Evolutionary conservation across 2,329 filamentous ascomycete species (phyloP).

Genomic region (Cytospora leucostoma): DNA sequence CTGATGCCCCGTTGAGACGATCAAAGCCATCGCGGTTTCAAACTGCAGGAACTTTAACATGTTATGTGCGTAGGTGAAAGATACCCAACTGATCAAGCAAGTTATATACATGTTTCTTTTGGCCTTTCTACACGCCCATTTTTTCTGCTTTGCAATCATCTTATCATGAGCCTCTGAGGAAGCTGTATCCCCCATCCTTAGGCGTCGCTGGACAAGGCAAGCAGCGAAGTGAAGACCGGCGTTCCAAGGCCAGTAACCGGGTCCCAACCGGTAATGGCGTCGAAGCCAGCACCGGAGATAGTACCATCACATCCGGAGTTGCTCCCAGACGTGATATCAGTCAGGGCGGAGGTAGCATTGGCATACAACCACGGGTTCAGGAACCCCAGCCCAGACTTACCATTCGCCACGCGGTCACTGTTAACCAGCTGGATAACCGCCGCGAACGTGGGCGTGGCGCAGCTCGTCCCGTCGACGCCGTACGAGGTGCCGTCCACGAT

Average conservation of each 20-base stretch:
- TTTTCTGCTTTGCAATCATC: too few relatives aligned
- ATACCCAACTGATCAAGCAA: background rate
- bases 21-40: too few relatives aligned
- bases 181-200: background rate
- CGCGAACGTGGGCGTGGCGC: constrained; percentile 53
- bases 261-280: constrained; percentile 26
- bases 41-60: background rate
- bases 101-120: background rate
- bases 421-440: constrained; percentile 57
- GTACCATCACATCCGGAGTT: constrained; percentile 14
- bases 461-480: constrained; percentile 35
- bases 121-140: background rate
- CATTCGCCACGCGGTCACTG: constrained; percentile 47
- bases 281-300: constrained; percentile 23
- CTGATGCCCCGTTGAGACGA: background rate
- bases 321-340: constrained; percentile 28
- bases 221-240: constrained; percentile 22
- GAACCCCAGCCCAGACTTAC: constrained; percentile 45
- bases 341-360: constrained; percentile 28
- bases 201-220: constrained; percentile 18
- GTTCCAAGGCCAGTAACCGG: constrained; percentile 26
- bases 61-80: background rate
- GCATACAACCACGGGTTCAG: constrained; percentile 38
- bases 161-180: background rate
- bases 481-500: constrained; percentile 3